A percentile compares a stretch with the other conserved stretches of the same genome.
Evolutionary conservation across 371 early-diverging fungal species (phyloP).

Genomic region (Mucor circinelloides): DNA sequence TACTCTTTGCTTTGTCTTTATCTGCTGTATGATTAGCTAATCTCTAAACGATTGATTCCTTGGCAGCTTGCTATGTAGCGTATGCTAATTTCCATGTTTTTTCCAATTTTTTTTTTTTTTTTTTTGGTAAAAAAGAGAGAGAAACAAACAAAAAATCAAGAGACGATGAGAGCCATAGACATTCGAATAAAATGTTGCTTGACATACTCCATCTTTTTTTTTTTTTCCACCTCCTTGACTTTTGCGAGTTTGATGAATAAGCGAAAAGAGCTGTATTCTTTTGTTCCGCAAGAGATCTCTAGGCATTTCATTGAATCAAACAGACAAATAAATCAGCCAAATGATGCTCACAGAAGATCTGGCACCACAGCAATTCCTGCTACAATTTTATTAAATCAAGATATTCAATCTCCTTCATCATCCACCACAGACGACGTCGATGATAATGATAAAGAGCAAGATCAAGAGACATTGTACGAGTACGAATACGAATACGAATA

Average conservation of each 20-base stretch:
- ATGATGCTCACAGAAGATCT: not conserved
- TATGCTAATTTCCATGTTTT: too few relatives aligned
- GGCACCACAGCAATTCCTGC: not conserved
- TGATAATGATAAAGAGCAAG: not conserved
- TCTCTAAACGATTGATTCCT: too few relatives aligned
- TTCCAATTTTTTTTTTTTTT: too few relatives aligned
- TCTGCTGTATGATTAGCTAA: too few relatives aligned
- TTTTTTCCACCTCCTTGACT: not conserved
- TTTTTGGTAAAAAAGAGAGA: too few relatives aligned
- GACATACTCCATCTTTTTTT: not conserved
- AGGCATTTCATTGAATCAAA: conserved; percentile 8
- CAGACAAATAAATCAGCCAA: not conserved
- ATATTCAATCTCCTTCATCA: not conserved
- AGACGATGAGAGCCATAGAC: too few relatives aligned
- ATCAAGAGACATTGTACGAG: not conserved
- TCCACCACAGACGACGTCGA: not conserved
- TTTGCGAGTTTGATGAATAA: not conserved
- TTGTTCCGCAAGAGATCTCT: conserved; percentile 10
- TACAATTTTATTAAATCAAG: not conserved
- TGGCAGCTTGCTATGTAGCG: too few relatives aligned
- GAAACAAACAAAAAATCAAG: too few relatives aligned
- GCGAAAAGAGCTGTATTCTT: not conserved
- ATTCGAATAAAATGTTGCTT: not conserved
- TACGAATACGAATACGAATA: not conserved
- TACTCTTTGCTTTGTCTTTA: too few relatives aligned